A percentile compares a stretch with the other conserved stretches of the same genome.
Evolutionary conservation across 768 basidiomycete species (phyloP).

Genomic region (Tricholoma hemisulphureum): DNA sequence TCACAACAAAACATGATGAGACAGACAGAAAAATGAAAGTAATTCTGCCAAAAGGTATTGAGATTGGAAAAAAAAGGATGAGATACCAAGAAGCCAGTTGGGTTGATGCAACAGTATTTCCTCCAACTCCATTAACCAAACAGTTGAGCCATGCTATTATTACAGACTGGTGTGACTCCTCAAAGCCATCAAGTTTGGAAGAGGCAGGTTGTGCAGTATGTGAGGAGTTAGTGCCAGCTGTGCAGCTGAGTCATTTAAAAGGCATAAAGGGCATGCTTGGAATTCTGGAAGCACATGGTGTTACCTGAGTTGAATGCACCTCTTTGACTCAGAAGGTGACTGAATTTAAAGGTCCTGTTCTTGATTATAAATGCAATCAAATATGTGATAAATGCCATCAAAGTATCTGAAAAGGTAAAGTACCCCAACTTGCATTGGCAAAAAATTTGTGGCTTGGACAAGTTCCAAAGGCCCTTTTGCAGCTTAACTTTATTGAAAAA

Average conservation of each 20-base stretch:
- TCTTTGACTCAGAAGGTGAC: no score
- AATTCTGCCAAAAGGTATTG: neutral
- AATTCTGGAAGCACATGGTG: neutral
- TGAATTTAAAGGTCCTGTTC: no score
- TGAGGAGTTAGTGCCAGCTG: constrained; percentile 7
- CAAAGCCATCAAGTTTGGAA: no score
- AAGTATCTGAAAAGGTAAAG: neutral
- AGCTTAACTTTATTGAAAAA: constrained; percentile 26
- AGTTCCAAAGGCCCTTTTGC: constrained; percentile 24
- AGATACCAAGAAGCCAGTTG: constrained; percentile 9
- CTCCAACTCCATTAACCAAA: no score
- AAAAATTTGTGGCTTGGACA: constrained; percentile 35
- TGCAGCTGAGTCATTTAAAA: neutral
- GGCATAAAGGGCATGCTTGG: neutral
- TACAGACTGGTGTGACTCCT: no score
- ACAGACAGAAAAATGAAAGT: no score
- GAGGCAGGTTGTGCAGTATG: constrained; percentile 36
- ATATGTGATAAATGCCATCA: constrained; percentile 30
- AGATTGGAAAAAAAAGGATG: neutral
- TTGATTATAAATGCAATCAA: neutral
- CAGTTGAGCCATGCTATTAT: no score
- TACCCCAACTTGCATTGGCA: no score
- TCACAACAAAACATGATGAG: no score
- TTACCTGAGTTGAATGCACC: neutral
- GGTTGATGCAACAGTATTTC: no score